phyloP scores from a whole-genome alignment of 495 filamentous ascomycete species.

The Collariella sp. region DNA sequence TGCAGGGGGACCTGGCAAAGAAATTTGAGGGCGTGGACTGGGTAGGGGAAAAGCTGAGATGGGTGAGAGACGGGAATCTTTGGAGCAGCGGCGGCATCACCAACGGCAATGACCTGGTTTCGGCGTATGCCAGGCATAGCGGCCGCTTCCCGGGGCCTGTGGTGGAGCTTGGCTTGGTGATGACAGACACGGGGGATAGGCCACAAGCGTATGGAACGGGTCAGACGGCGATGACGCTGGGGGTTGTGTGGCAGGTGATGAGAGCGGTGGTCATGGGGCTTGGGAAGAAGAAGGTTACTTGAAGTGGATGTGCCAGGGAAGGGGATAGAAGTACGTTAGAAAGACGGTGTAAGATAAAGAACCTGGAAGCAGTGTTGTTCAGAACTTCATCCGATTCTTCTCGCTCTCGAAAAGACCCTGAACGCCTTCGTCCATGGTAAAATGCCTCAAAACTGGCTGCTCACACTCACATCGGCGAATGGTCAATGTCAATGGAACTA shows the following conservation, averaged over 20 bases:
- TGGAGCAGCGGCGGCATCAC: conserved; percentile 55
- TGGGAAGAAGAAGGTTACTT: conserved; percentile 23
- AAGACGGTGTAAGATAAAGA: too few species aligned
- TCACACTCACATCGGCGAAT: too few species aligned
- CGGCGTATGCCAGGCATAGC: conserved; percentile 42
- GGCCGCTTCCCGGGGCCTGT: conserved; percentile 37
- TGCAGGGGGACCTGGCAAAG: conserved; percentile 37
- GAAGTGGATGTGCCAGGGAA: not conserved
- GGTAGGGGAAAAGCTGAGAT: conserved; percentile 41
- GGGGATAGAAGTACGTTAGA: too few species aligned
- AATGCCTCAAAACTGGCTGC: too few species aligned
- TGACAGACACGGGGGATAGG: conserved; percentile 46
- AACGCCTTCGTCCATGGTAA: too few species aligned
- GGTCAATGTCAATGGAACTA: too few species aligned
- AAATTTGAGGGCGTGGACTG: conserved; percentile 39
- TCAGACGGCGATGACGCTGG: conserved; percentile 22
- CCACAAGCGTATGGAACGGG: conserved; percentile 35
- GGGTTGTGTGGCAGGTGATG: conserved; percentile 32
- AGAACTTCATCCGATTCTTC: too few species aligned
- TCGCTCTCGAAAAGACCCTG: too few species aligned
- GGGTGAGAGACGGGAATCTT: conserved; percentile 50
- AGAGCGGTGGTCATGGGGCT: conserved; percentile 27
- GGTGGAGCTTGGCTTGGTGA: conserved; percentile 39
- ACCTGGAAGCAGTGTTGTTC: too few species aligned
- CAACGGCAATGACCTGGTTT: conserved; percentile 54